Conservation (phyloP, 1,139 yeast species). For the Sugiyamaella xylanicola region DNA sequence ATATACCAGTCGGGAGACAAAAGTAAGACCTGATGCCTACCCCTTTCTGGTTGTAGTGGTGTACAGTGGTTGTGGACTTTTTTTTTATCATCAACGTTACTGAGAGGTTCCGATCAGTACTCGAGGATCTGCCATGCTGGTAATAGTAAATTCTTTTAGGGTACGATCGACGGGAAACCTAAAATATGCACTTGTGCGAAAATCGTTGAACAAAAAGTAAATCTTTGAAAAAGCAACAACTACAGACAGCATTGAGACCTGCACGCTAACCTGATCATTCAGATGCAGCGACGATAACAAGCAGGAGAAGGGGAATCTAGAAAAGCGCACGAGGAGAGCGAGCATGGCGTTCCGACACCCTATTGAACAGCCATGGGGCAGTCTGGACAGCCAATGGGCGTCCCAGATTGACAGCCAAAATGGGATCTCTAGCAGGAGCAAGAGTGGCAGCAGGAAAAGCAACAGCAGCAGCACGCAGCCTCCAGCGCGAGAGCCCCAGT, state of each 20-base stretch:
- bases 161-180: constrained; percentile 4
- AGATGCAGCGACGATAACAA: neutral
- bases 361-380: too few species aligned
- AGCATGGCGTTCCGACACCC: too few species aligned
- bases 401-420: too few species aligned
- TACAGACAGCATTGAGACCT: too few species aligned
- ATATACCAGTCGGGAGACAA: constrained; percentile 6
- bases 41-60: constrained; percentile 1
- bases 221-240: neutral
- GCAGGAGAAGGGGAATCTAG: too few species aligned
- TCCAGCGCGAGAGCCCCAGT: too few species aligned
- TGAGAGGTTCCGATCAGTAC: constrained; percentile 6
- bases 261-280: too few species aligned
- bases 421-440: too few species aligned
- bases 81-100: constrained; percentile 9
- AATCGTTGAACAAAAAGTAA: neutral
- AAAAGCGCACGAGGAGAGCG: too few species aligned
- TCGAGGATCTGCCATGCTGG: constrained; percentile 10
- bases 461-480: too few species aligned
- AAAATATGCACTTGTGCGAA: constrained; percentile 3
- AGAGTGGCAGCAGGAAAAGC: too few species aligned
- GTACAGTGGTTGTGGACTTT: neutral
- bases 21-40: neutral
- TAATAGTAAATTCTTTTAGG: neutral
- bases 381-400: too few species aligned